A percentile compares a stretch with the other conserved stretches of the same genome.
Conservation (phyloP, 352 stramenopile species). For the Salisapilia sapeloensis region DNA sequence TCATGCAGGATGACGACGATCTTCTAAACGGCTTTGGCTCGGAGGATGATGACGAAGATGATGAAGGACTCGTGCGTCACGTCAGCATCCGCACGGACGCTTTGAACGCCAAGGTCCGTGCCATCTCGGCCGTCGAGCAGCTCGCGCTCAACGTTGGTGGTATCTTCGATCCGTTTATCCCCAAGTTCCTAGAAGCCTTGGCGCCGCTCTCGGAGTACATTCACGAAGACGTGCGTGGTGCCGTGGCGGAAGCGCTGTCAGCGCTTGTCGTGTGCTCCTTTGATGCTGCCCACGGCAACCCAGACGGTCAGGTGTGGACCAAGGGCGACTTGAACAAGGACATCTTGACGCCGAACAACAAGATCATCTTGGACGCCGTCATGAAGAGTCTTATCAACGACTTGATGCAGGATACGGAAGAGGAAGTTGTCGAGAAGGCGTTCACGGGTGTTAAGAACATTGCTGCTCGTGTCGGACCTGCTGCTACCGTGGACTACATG, state of each 20-base stretch:
- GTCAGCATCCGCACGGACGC: constrained; percentile 80
- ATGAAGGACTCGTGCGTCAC: constrained; percentile 49
- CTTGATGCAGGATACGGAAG: constrained; percentile 63
- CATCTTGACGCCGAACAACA: constrained; percentile 63
- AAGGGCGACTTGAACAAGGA: constrained; percentile 73
- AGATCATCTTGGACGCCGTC: constrained; percentile 50
- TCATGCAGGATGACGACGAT: constrained; percentile 58
- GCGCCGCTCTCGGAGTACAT: constrained; percentile 73
- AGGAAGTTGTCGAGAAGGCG: constrained; percentile 88
- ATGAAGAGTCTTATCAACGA: constrained; percentile 66
- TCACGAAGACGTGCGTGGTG: constrained; percentile 70
- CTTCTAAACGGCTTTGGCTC: constrained; percentile 55
- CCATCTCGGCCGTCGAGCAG: constrained; percentile 67
- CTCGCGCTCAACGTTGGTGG: constrained; percentile 64
- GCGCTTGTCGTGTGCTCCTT: constrained; percentile 78
- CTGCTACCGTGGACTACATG: constrained; percentile 86
- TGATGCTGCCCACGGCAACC: constrained; percentile 45
- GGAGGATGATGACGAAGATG: constrained; percentile 36
- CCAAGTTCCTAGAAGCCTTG: constrained; percentile 66
- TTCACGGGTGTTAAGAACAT: constrained; percentile 93
- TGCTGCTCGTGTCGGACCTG: constrained; percentile 83
- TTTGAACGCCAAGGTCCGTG: constrained; percentile 73
- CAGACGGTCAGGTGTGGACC: constrained; percentile 73
- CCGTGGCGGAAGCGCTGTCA: constrained; percentile 59
- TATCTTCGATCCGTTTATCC: constrained; percentile 72